Base-by-base conservation (phyloP, 768 basidiomycete species). In the Phylloporus scabripes region DNA sequence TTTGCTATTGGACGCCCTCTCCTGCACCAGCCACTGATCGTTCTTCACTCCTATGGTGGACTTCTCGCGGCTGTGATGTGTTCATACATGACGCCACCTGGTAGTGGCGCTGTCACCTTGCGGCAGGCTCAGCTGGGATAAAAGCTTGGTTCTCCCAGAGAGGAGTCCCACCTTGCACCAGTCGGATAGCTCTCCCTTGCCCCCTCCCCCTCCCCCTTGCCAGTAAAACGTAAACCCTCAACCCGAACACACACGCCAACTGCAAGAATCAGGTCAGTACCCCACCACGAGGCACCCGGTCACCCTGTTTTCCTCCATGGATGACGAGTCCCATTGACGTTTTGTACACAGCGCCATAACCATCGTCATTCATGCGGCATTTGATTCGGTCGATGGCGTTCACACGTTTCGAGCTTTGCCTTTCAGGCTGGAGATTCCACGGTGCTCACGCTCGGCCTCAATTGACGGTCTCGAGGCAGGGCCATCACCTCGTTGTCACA, bases 11-110 rank as follows among this genome's bases (percentile, higher is more conserved):
- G 53, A 46, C n/a, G 21, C 34, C 53, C 31, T 42, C 17, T 15
- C 20, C 11, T 49, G 54, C 51, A 47, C 46, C 36, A 51, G 48
- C 39, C 23, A 41, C 28, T 29, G 44, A 31, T 42, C 38, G 46
- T 56, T 46, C 54, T 48, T 48, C 39, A 34, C 57, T 59, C 49
- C 48, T 45, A 50, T 50, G 26, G n/a, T 33, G 20, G 28, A 37
- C 60, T 61, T 62, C 58, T 61, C 17, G 52, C 54, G 60, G 60
- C 60, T 60, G 60, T 61, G 60, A 36, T 24, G 36, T 42, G 42
- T 31, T 57, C 45, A 52, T 52, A 50, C 29, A 50, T 11, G 55
- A 28, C 8, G 26, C 60, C 60, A 57, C 60, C 61, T 61, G 60
- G 50, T 42, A 60, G 52, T 62, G 60, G 60, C 60, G 42, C 56